Percentiles rank a stretch among this genome's conserved stretches.
Evolutionary conservation across 1,284 basidiomycete species (phyloP).

Genomic region (Boletus mariae): DNA sequence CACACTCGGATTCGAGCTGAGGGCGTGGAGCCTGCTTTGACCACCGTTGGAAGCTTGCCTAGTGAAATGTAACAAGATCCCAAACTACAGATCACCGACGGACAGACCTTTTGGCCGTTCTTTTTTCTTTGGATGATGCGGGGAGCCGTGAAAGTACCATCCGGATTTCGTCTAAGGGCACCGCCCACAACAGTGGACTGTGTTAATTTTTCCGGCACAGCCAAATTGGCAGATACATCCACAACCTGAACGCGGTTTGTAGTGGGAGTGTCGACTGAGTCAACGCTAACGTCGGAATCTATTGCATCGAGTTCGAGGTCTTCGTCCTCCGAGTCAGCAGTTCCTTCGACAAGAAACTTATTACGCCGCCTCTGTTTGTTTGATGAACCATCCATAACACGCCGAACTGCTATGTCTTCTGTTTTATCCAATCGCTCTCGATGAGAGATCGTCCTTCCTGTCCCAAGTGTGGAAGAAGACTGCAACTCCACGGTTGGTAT

Average conservation of each 20-base stretch:
- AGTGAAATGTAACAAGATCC: constrained; percentile 6
- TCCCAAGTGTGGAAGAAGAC: constrained; percentile 77
- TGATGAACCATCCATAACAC: constrained; percentile 45
- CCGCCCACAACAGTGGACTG: constrained; percentile 43
- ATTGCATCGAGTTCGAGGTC: constrained; percentile 27
- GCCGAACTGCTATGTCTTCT: constrained; percentile 60
- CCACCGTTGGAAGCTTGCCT: constrained; percentile 43
- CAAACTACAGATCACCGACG: neutral
- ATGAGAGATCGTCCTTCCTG: constrained; percentile 59
- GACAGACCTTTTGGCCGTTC: constrained; percentile 41
- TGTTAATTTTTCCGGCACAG: constrained; percentile 9
- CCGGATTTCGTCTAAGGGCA: constrained; percentile 54
- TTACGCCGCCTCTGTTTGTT: constrained; percentile 47
- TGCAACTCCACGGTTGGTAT: constrained; percentile 58
- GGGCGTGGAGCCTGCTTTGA: constrained; percentile 27
- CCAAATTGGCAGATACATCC: constrained; percentile 15
- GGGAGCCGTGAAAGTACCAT: constrained; percentile 52
- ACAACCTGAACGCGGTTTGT: constrained; percentile 12
- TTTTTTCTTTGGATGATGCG: constrained; percentile 42
- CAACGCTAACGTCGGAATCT: constrained; percentile 5
- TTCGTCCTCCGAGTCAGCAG: constrained; percentile 36
- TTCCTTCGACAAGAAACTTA: constrained; percentile 31
- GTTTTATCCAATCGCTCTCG: constrained; percentile 53
- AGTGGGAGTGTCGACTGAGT: neutral
- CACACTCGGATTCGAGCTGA: constrained; percentile 39